These are phyloP conservation scores for Lipomyces oligophaga DNA, from an alignment of 805 yeast species.

Conservation along the genomic window DNA sequence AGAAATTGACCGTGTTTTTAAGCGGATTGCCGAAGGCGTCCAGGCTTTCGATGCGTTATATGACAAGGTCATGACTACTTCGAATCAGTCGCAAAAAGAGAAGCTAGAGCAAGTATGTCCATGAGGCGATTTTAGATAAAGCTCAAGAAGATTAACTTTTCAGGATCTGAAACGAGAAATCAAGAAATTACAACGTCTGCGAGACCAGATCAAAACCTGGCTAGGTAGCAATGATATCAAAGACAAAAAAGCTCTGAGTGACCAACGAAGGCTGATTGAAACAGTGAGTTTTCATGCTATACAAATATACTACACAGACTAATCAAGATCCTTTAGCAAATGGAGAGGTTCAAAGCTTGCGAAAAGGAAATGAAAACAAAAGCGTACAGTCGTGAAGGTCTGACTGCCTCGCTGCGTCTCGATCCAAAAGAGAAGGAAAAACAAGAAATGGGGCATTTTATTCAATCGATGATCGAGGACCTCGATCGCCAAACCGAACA, in stretches of 20 bases:
- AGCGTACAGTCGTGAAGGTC: slow-evolving; percentile 90
- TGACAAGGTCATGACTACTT: slow-evolving; percentile 77
- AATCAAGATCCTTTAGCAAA: slow-evolving; percentile 50
- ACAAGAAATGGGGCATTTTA: slow-evolving; percentile 64
- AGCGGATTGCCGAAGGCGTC: slow-evolving; percentile 89
- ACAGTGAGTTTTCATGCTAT: slow-evolving; percentile 30
- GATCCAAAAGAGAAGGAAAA: slow-evolving; percentile 82
- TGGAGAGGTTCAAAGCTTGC: slow-evolving; percentile 94
- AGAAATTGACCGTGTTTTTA: slow-evolving; percentile 84
- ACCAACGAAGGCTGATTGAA: slow-evolving; percentile 63
- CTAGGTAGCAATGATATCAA: slow-evolving; percentile 85
- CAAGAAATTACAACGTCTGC: slow-evolving; percentile 84
- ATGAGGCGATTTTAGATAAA: not conserved
- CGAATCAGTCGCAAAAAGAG: slow-evolving; percentile 84
- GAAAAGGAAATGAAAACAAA: slow-evolving; percentile 91
- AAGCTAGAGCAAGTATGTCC: slow-evolving; percentile 62
- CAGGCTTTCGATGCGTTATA: slow-evolving; percentile 78
- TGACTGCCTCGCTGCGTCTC: slow-evolving; percentile 61
- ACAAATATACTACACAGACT: not conserved
- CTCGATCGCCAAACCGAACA: slow-evolving; percentile 75
- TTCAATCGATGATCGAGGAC: slow-evolving; percentile 71
- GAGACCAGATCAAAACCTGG: slow-evolving; percentile 97
- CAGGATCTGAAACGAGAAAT: slow-evolving; percentile 86
- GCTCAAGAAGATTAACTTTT: not conserved
- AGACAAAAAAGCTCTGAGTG: slow-evolving; percentile 76